phyloP scores from a whole-genome alignment of 208 protist genomes.

The Perkinsela sp. region DNA sequence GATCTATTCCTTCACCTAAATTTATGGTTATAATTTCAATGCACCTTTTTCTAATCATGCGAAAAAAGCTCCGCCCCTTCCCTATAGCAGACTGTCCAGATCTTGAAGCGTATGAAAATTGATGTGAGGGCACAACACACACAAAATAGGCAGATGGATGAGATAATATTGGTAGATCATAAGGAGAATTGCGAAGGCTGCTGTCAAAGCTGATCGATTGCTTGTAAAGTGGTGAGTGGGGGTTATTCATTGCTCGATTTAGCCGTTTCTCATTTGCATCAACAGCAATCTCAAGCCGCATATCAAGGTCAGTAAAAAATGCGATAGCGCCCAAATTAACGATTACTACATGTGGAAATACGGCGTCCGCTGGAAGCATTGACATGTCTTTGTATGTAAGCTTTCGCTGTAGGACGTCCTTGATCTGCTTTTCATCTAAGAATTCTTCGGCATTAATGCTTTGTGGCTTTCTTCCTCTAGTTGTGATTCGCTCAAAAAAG shows the following conservation, averaged over 20 bases:
- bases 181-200: neutral
- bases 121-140: neutral
- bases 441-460: neutral
- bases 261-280: neutral
- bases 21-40: neutral
- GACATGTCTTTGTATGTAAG: neutral
- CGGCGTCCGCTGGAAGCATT: neutral
- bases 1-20: neutral
- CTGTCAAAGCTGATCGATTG: neutral
- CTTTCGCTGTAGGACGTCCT: neutral
- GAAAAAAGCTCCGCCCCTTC: neutral
- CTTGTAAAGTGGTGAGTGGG: neutral
- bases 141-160: neutral
- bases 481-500: neutral
- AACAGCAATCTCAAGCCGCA: neutral
- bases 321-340: neutral
- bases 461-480: neutral
- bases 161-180: neutral
- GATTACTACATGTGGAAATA: neutral
- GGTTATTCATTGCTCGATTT: slow-evolving; percentile 1
- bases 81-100: neutral
- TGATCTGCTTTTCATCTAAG: neutral
- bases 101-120: neutral
- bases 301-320: neutral
- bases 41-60: neutral